These are phyloP conservation scores for Rhodotorula sp. DNA, from an alignment of 1,284 basidiomycete species.

Conservation along the genomic window DNA sequence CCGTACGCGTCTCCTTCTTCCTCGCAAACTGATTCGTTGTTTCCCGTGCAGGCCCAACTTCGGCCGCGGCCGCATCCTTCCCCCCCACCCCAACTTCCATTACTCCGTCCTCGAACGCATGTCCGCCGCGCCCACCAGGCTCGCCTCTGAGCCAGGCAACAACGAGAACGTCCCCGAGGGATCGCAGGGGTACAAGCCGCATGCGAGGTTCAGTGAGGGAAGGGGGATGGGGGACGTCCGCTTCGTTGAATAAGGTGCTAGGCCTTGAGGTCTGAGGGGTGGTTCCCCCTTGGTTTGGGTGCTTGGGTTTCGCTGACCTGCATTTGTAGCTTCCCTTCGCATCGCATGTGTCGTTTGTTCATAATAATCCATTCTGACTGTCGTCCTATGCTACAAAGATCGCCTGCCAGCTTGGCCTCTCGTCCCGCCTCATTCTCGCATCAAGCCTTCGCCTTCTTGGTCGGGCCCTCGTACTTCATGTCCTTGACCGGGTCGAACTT, in stretches of 20 bases:
- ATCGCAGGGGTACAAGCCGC: background rate
- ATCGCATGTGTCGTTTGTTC: too few relatives aligned
- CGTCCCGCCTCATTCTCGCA: background rate
- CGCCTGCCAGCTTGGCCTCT: background rate
- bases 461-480: constrained; percentile 1
- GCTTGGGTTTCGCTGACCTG: too few relatives aligned
- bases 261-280: background rate
- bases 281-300: background rate
- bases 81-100: constrained; percentile 17
- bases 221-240: constrained; percentile 4
- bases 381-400: too few relatives aligned
- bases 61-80: constrained; percentile 22
- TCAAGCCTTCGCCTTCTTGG: constrained; percentile 2
- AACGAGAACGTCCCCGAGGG: constrained; percentile 25
- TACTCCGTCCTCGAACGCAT: constrained; percentile 22
- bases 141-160: constrained; percentile 12
- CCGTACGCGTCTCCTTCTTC: background rate
- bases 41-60: constrained; percentile 13
- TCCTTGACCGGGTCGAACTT: constrained; percentile 15
- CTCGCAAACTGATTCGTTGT: background rate
- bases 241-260: constrained; percentile 9
- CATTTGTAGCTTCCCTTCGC: background rate
- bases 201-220: constrained; percentile 8
- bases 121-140: background rate
- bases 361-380: too few relatives aligned